A percentile compares a stretch with the other conserved stretches of the same genome.
These are phyloP conservation scores for Stagonosporopsis tanaceti DNA, from an alignment of 2,329 filamentous ascomycete species.

Conservation along the genomic window DNA sequence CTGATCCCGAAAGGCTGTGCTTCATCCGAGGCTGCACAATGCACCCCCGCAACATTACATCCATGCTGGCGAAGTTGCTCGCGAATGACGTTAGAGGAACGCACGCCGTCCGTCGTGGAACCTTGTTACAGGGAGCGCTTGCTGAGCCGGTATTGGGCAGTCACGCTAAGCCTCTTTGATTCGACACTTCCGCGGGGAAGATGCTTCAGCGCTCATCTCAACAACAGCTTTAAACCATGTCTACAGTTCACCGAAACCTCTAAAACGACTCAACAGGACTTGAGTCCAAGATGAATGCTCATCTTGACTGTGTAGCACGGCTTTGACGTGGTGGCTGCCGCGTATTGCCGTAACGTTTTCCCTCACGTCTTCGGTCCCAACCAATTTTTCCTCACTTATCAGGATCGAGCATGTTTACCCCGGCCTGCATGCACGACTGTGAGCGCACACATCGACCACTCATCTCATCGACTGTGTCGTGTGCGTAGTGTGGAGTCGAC, in stretches of 20 bases:
- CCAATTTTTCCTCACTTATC: conserved; percentile 3
- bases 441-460: background rate
- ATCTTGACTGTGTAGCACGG: background rate
- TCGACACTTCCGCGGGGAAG: conserved; percentile 8
- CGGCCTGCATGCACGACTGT: background rate
- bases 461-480: background rate
- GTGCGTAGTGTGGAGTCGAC: background rate
- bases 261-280: background rate
- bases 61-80: conserved; percentile 17
- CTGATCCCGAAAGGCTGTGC: conserved; percentile 8
- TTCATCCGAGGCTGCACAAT: conserved; percentile 11
- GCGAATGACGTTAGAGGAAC: conserved; percentile 21
- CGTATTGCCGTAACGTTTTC: conserved; percentile 4
- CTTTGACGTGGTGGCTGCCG: conserved; percentile 3
- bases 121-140: conserved; percentile 12
- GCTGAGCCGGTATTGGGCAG: background rate
- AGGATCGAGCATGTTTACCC: background rate
- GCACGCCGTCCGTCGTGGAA: conserved; percentile 15
- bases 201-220: conserved; percentile 3
- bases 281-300: background rate
- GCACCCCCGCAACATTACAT: conserved; percentile 16
- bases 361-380: conserved; percentile 7
- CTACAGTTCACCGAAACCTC: background rate
- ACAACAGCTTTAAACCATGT: background rate
- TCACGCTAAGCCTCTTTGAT: conserved; percentile 2